Evolutionary conservation across 805 yeast species (phyloP).

Genomic region (Middelhovenomyces tepae): DNA sequence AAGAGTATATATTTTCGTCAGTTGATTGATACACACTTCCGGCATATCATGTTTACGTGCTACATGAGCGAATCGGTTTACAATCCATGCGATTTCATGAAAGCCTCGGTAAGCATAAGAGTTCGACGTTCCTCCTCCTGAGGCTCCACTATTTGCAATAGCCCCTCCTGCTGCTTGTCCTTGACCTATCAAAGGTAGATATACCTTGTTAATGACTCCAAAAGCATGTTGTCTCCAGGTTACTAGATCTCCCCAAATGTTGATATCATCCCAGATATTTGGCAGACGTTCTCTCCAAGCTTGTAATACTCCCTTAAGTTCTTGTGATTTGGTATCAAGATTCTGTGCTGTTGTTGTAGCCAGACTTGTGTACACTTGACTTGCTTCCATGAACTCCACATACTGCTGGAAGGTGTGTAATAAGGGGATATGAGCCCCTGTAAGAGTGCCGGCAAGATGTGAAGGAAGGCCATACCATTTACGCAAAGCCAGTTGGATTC

Average conservation of each 20-base stretch:
- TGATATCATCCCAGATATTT: slow-evolving; percentile 94
- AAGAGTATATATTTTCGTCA: slow-evolving; percentile 86
- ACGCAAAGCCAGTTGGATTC: slow-evolving; percentile 82
- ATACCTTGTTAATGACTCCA: slow-evolving; percentile 88
- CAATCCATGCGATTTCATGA: slow-evolving; percentile 99
- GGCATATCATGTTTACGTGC: slow-evolving; percentile 96
- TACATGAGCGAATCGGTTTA: slow-evolving; percentile 95
- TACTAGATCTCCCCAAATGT: slow-evolving; percentile 93
- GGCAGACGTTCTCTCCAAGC: slow-evolving; percentile 98
- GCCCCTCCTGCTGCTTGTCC: slow-evolving; percentile 37
- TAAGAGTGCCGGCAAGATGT: slow-evolving; percentile 46
- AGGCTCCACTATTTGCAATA: slow-evolving; percentile 24
- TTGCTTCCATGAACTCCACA: slow-evolving; percentile 95
- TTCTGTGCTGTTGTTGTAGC: slow-evolving; percentile 88
- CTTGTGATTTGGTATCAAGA: slow-evolving; percentile 87
- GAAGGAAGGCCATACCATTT: slow-evolving; percentile 89
- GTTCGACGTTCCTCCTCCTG: too few relatives aligned
- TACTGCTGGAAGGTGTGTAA: slow-evolving; percentile 95
- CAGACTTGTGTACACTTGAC: slow-evolving; percentile 82
- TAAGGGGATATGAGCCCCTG: slow-evolving; percentile 80
- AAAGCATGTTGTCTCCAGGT: slow-evolving; percentile 99
- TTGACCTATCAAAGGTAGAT: slow-evolving; percentile 71
- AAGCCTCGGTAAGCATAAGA: slow-evolving; percentile 96
- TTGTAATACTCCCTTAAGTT: slow-evolving; percentile 84
- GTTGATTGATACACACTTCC: slow-evolving; percentile 87